Conservation (phyloP, 2,329 filamentous ascomycete species). For the Ophiostoma ips region DNA sequence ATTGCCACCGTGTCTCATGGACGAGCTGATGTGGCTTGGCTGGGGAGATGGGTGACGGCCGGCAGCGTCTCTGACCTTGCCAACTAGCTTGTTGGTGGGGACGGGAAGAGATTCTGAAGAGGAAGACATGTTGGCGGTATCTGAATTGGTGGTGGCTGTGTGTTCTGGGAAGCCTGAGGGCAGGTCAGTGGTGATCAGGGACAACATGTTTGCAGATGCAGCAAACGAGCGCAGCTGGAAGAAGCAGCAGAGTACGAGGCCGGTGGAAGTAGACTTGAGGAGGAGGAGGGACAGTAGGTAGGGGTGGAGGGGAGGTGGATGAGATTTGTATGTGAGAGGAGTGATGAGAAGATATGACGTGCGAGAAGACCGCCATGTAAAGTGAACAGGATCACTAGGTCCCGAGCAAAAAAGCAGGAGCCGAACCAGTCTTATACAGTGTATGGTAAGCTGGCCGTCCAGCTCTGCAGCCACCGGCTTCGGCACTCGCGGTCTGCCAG, state of each 20-base stretch:
- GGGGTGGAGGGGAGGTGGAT: no score
- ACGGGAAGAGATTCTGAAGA: constrained; percentile 9
- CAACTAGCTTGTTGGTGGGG: constrained; percentile 18
- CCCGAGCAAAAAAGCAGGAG: background rate
- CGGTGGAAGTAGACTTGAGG: no score
- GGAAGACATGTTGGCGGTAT: constrained; percentile 20
- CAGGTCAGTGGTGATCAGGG: constrained; percentile 21
- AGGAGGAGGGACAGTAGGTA: no score
- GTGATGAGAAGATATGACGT: no score
- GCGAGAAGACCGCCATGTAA: no score
- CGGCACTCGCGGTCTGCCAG: no score
- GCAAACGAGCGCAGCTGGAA: background rate
- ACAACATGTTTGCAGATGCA: constrained; percentile 15
- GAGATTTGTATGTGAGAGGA: no score
- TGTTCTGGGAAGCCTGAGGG: constrained; percentile 22
- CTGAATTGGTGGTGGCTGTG: constrained; percentile 20
- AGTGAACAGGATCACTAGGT: no score
- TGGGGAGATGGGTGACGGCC: constrained; percentile 69
- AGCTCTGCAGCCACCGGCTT: background rate
- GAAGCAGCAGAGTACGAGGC: background rate
- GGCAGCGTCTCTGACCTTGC: constrained; percentile 19
- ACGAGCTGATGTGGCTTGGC: constrained; percentile 69
- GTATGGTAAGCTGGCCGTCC: background rate
- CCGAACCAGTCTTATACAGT: background rate
- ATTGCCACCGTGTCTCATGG: constrained; percentile 38